phyloP scores from a whole-genome alignment of 208 protist species.

The Trypanosoma theileri region DNA sequence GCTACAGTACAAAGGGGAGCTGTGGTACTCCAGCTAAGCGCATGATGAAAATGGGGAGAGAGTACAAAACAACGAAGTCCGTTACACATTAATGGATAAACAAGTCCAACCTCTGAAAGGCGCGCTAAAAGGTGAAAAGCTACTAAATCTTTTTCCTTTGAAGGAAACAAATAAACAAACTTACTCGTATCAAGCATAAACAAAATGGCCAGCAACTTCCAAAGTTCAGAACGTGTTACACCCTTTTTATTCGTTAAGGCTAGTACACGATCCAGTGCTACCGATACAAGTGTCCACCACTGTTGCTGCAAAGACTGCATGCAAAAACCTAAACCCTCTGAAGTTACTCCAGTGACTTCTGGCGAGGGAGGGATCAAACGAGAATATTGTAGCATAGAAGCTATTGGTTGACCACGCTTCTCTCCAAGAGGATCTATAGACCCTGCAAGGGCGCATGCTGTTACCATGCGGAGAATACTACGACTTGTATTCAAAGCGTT shows the following conservation, averaged over 20 bases:
- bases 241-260: conserved; percentile 24
- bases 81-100: conserved; percentile 63
- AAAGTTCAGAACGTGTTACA: conserved; percentile 32
- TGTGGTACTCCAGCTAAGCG: conserved; percentile 59
- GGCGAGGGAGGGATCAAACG: conserved; percentile 38
- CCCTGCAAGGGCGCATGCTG: conserved; percentile 65
- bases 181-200: conserved; percentile 50
- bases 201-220: conserved; percentile 80
- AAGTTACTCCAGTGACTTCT: conserved; percentile 37
- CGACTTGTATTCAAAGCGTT: conserved; percentile 60
- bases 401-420: conserved; percentile 35
- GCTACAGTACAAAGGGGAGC: conserved; percentile 62
- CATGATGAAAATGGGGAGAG: conserved; percentile 78
- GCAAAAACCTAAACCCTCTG: conserved; percentile 76
- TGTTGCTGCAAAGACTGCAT: conserved; percentile 86
- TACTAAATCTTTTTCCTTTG: conserved; percentile 43
- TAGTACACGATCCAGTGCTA: conserved; percentile 70
- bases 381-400: conserved; percentile 53
- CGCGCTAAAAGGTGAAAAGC: conserved; percentile 70
- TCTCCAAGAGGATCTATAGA: conserved; percentile 42
- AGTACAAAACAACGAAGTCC: conserved; percentile 58
- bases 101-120: conserved; percentile 78
- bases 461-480: conserved; percentile 50
- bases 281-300: conserved; percentile 81
- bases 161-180: conserved; percentile 65